A percentile compares a stretch with the other conserved stretches of the same genome.
These are phyloP conservation scores for Periconia macrospinosa DNA, from an alignment of 2,329 filamentous ascomycete genomes.

Conservation along the genomic window DNA sequence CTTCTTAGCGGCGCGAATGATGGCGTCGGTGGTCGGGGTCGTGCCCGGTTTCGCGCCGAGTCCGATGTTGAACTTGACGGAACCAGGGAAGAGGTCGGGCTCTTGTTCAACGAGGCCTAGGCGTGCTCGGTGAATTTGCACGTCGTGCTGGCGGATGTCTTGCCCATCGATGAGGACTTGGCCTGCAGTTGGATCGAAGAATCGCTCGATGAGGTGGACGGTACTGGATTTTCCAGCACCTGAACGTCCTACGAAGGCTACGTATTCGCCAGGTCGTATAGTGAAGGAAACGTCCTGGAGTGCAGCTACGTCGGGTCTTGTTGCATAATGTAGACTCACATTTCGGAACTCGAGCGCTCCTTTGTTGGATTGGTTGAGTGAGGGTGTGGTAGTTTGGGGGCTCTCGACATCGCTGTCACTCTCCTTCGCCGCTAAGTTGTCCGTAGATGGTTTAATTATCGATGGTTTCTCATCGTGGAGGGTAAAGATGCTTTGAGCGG, in stretches of 20 bases:
- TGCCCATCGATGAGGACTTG: constrained; percentile 45
- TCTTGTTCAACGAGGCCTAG: constrained; percentile 51
- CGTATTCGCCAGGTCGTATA: constrained; percentile 41
- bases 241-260: constrained; percentile 49
- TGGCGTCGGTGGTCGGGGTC: constrained; percentile 26
- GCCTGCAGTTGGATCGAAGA: constrained; percentile 47
- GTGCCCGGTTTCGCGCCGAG: constrained; percentile 41
- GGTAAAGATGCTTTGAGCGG: constrained; percentile 48
- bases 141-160: constrained; percentile 44
- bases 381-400: too few relatives aligned
- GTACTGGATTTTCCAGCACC: constrained; percentile 52
- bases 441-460: constrained; percentile 29
- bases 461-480: constrained; percentile 45
- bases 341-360: constrained; percentile 38
- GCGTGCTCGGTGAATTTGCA: constrained; percentile 40
- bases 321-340: constrained; percentile 37
- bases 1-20: constrained; percentile 41
- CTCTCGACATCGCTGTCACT: too few relatives aligned
- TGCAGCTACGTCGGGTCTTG: constrained; percentile 30
- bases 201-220: constrained; percentile 50
- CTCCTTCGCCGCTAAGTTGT: not conserved
- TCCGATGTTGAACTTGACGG: constrained; percentile 48
- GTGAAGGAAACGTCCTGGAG: constrained; percentile 44
- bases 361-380: constrained; percentile 1
- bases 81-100: constrained; percentile 49